phyloP scores from a whole-genome alignment of 352 stramenopile species.

The Globisporangium spinosum region DNA sequence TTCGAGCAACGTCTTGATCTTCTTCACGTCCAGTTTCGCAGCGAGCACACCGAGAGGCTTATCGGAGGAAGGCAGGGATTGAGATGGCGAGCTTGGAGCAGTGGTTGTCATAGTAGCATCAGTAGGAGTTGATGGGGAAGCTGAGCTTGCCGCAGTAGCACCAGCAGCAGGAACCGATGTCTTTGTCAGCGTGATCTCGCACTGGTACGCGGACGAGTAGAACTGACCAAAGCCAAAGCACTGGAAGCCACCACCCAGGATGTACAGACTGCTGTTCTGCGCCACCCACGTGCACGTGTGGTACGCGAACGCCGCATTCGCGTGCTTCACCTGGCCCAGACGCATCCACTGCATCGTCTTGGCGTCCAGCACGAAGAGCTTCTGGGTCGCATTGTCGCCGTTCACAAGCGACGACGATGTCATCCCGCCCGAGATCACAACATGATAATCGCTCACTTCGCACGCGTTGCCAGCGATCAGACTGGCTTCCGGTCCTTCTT shows the following conservation, averaged over 20 bases:
- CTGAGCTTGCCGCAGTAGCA: neutral
- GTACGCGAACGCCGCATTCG: conserved; percentile 49
- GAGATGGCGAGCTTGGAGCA: neutral
- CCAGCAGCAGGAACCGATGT: neutral
- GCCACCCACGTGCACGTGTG: conserved; percentile 53
- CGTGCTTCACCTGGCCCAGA: conserved; percentile 47
- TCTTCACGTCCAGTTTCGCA: conserved; percentile 69
- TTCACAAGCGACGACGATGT: conserved; percentile 34
- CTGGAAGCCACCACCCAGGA: conserved; percentile 77
- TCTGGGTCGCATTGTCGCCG: conserved; percentile 38
- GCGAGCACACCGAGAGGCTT: conserved; percentile 40
- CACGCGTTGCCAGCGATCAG: conserved; percentile 49
- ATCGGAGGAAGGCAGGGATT: conserved; percentile 1
- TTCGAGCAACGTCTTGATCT: conserved; percentile 76
- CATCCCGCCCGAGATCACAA: conserved; percentile 63
- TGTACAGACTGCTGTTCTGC: conserved; percentile 33
- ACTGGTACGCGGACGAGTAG: conserved; percentile 66
- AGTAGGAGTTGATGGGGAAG: neutral
- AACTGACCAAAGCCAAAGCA: conserved; percentile 84
- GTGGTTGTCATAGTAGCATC: neutral
- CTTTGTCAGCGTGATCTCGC: conserved; percentile 36
- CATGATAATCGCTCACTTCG: conserved; percentile 44
- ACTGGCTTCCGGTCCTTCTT: conserved; percentile 27
- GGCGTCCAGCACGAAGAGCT: conserved; percentile 52
- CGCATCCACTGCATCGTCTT: conserved; percentile 43